A percentile compares a stretch with the other conserved stretches of the same genome.
These are phyloP conservation scores for Monosporozyma siamensis DNA, from an alignment of 805 yeast species.

Conservation along the genomic window DNA sequence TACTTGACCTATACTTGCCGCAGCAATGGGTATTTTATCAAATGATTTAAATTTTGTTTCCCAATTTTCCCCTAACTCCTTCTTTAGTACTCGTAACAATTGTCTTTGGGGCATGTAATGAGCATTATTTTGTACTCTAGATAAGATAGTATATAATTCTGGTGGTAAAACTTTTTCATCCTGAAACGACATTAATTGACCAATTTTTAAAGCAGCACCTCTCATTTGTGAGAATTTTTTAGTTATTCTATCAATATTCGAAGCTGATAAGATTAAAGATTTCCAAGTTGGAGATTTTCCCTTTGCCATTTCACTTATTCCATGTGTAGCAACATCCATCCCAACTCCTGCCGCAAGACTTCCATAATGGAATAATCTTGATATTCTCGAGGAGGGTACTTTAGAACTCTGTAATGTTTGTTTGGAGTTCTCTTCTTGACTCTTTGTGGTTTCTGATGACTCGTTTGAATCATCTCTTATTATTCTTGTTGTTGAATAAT, in stretches of 20 bases:
- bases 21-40: slow-evolving; percentile 87
- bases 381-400: slow-evolving; percentile 82
- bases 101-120: slow-evolving; percentile 95
- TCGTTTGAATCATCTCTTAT: not conserved
- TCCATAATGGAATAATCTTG: slow-evolving; percentile 88
- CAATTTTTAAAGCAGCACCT: slow-evolving; percentile 96
- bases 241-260: slow-evolving; percentile 81
- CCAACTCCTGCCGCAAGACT: slow-evolving; percentile 88
- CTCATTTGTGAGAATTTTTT: slow-evolving; percentile 86
- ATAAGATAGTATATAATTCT: slow-evolving; percentile 71
- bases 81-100: slow-evolving; percentile 60
- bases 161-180: slow-evolving; percentile 77
- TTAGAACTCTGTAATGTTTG: slow-evolving; percentile 34
- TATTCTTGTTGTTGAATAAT: slow-evolving; percentile 2
- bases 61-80: slow-evolving; percentile 76
- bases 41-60: slow-evolving; percentile 59
- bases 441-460: not conserved
- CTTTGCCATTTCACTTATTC: slow-evolving; percentile 55
- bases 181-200: slow-evolving; percentile 95
- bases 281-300: slow-evolving; percentile 45
- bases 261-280: slow-evolving; percentile 61
- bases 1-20: slow-evolving; percentile 96
- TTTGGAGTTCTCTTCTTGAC: not conserved
- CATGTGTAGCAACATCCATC: slow-evolving; percentile 69
- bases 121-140: slow-evolving; percentile 87